Evolutionary conservation across 2,329 filamentous ascomycete genomes (phyloP).

Genomic region (Canariomyces notabilis): DNA sequence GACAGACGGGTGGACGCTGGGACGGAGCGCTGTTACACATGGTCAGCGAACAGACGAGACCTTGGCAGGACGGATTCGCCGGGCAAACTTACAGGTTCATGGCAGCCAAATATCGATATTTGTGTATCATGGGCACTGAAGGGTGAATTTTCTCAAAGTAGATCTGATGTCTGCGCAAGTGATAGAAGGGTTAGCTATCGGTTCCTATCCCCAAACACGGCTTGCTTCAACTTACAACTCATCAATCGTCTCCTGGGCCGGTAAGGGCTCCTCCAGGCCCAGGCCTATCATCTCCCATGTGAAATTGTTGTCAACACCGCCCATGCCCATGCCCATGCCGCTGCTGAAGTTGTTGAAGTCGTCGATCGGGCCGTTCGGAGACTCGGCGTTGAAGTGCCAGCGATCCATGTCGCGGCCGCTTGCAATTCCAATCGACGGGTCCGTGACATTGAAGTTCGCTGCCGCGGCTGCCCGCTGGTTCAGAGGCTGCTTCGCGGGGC

Average conservation of each 20-base stretch:
- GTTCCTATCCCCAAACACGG: background rate
- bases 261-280: conserved; percentile 55
- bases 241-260: conserved; percentile 62
- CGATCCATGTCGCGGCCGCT: conserved; percentile 46
- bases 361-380: conserved; percentile 46
- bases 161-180: conserved; percentile 60
- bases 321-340: conserved; percentile 46
- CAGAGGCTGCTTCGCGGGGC: conserved; percentile 23
- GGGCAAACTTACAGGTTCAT: conserved; percentile 65
- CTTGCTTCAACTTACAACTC: conserved; percentile 58
- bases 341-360: conserved; percentile 55
- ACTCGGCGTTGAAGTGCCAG: conserved; percentile 53
- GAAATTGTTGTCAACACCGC: conserved; percentile 51
- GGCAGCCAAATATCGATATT: conserved; percentile 77
- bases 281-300: conserved; percentile 73
- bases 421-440: conserved; percentile 43
- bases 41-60: background rate
- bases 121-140: conserved; percentile 83
- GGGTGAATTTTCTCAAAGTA: conserved; percentile 91
- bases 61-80: background rate
- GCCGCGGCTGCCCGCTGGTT: conserved; percentile 31
- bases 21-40: conserved; percentile 61
- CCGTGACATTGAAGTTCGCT: conserved; percentile 39
- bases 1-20: conserved; percentile 77
- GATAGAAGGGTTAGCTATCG: conserved; percentile 10